Evolutionary conservation across 345 rosid genomes (phyloP).

Genomic region (Salix koriyanagi): DNA sequence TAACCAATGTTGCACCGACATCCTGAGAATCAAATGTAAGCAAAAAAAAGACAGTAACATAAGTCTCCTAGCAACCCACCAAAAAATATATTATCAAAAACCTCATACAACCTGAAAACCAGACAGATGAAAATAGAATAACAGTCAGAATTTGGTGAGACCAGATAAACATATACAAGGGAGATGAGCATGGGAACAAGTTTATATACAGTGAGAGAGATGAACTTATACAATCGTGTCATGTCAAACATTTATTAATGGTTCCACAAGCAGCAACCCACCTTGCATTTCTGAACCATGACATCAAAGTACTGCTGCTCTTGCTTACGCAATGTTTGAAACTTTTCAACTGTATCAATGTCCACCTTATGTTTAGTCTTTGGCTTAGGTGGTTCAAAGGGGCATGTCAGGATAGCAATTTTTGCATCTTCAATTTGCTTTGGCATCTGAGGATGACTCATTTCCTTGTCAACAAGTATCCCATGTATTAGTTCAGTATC

Average conservation of each 20-base stretch:
- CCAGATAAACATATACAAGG: background rate
- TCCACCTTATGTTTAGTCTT: constrained; percentile 99
- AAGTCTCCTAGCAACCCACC: background rate
- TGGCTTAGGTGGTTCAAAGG: constrained; percentile 98
- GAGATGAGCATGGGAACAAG: background rate
- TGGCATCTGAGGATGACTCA: constrained; percentile 99
- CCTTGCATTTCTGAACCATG: constrained; percentile 98
- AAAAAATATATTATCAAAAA: background rate
- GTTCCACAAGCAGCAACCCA: background rate
- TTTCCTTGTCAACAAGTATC: constrained; percentile 82
- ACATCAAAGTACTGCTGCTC: constrained; percentile 91
- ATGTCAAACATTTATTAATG: background rate
- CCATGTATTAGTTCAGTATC: constrained; percentile 88
- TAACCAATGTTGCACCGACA: constrained; percentile 92
- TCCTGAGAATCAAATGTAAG: constrained; percentile 46
- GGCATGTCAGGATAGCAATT: constrained; percentile 95
- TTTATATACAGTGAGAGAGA: background rate
- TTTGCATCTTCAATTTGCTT: constrained; percentile 83
- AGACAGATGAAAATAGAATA: background rate
- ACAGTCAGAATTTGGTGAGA: background rate
- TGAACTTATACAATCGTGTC: background rate
- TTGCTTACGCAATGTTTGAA: constrained; percentile 80
- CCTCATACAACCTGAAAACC: background rate
- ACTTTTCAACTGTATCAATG: constrained; percentile 92
- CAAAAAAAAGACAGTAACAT: background rate